Percentiles rank a stretch among this genome's conserved stretches.
Evolutionary conservation across 306 rosid genomes (phyloP).

Genomic region (Cercis canadensis): DNA sequence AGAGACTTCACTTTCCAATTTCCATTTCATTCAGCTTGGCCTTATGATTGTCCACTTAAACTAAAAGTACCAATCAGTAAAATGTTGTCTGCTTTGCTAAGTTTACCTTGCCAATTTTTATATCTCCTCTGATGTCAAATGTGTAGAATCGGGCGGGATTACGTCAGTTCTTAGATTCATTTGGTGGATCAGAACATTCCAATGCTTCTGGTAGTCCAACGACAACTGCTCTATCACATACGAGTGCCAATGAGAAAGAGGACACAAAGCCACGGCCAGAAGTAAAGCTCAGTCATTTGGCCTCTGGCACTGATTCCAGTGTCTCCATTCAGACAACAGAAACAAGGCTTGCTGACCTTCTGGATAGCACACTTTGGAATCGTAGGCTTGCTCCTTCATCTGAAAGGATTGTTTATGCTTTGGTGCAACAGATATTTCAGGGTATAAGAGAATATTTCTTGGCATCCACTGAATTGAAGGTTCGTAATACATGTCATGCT

Average conservation of each 20-base stretch:
- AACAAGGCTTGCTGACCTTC: constrained; percentile 94
- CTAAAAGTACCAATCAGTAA: constrained; percentile 17
- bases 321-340: constrained; percentile 72
- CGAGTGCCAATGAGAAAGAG: constrained; percentile 70
- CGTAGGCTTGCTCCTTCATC: constrained; percentile 98
- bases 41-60: constrained; percentile 15
- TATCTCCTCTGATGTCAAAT: constrained; percentile 42
- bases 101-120: constrained; percentile 24
- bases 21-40: constrained; percentile 23
- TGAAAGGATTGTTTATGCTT: constrained; percentile 93
- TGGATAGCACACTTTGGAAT: constrained; percentile 98
- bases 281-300: constrained; percentile 94
- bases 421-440: constrained; percentile 96
- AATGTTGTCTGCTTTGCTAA: constrained; percentile 27
- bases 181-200: constrained; percentile 87
- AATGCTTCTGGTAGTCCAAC: constrained; percentile 48
- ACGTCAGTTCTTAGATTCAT: constrained; percentile 94
- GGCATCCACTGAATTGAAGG: constrained; percentile 97
- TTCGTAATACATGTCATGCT: constrained; percentile 48
- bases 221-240: constrained; percentile 55
- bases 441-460: constrained; percentile 95
- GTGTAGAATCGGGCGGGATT: constrained; percentile 89
- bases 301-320: constrained; percentile 72
- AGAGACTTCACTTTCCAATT: constrained; percentile 7
- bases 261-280: constrained; percentile 74